phyloP scores from a whole-genome alignment of 2,329 filamentous ascomycete genomes.

The Colletotrichum sp. region DNA sequence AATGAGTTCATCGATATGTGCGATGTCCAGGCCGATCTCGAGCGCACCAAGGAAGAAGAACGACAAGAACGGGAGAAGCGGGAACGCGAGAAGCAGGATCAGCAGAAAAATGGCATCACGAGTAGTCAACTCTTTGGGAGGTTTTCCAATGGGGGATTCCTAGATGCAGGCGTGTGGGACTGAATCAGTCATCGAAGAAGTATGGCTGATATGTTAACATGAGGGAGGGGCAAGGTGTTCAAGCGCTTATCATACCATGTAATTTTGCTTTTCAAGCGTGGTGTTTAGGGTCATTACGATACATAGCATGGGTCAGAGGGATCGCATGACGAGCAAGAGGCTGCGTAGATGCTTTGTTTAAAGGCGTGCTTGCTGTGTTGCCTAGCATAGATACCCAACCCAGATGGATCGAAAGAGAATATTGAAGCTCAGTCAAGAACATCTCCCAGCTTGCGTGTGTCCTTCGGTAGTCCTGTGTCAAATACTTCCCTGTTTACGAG shows the following conservation, averaged over 20 bases:
- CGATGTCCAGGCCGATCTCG: constrained; percentile 36
- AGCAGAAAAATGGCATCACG: not conserved
- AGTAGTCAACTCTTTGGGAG: not conserved
- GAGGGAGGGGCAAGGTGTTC: not conserved
- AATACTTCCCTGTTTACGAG: not conserved
- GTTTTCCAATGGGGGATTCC: not conserved
- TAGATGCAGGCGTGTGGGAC: constrained; percentile 10
- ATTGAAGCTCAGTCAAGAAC: not conserved
- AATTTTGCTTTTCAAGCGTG: not conserved
- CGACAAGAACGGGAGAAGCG: not conserved
- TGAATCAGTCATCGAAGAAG: not conserved
- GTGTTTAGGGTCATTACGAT: not conserved
- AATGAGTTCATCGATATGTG: constrained; percentile 48
- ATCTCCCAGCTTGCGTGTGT: not conserved
- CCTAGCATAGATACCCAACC: not conserved
- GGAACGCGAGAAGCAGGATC: not conserved
- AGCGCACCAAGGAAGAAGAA: constrained; percentile 16
- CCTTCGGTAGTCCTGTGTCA: not conserved
- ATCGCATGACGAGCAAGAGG: not conserved
- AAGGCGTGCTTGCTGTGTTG: not conserved
- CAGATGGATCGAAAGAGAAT: not conserved
- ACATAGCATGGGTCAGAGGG: not conserved
- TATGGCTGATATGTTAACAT: not conserved
- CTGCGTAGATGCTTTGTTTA: not conserved
- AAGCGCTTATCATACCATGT: not conserved